Conservation (phyloP, 2,329 filamentous ascomycete genomes). For the Fusarium tricinctum region DNA sequence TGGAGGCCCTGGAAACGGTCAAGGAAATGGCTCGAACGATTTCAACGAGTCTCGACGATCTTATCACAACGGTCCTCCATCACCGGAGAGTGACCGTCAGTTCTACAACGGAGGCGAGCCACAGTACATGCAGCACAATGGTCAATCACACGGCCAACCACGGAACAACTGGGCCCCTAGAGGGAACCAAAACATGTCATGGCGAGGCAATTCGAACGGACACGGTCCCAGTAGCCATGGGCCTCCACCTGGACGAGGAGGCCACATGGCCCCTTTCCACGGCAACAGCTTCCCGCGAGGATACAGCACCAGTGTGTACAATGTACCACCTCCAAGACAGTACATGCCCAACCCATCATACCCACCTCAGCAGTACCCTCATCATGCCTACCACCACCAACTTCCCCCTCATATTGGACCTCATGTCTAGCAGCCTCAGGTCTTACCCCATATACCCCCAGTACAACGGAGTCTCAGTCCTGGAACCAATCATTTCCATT, state of each 20-base stretch:
- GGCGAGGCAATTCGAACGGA: constrained; percentile 34
- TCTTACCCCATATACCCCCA: not conserved
- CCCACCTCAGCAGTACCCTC: constrained; percentile 20
- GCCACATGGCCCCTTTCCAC: constrained; percentile 16
- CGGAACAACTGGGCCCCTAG: constrained; percentile 15
- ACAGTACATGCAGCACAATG: constrained; percentile 10
- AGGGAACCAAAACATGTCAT: constrained; percentile 22
- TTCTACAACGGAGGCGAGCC: constrained; percentile 2
- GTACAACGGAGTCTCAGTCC: not conserved
- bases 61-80: constrained; percentile 14
- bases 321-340: constrained; percentile 10
- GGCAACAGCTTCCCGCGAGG: constrained; percentile 31
- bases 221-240: constrained; percentile 5
- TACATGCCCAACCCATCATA: constrained; percentile 21
- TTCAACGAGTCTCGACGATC: constrained; percentile 6
- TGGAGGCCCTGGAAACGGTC: constrained; percentile 1
- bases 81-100: constrained; percentile 30
- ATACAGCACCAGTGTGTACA: constrained; percentile 8
- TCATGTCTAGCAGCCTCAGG: not conserved
- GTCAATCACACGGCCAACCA: not conserved
- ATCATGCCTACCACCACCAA: constrained; percentile 30
- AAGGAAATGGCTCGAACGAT: not conserved
- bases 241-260: constrained; percentile 8
- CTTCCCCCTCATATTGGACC: constrained; percentile 27
- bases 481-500: not conserved